Evolutionary conservation across 441 rosid species (phyloP).

Genomic region (Hura crepitans): DNA sequence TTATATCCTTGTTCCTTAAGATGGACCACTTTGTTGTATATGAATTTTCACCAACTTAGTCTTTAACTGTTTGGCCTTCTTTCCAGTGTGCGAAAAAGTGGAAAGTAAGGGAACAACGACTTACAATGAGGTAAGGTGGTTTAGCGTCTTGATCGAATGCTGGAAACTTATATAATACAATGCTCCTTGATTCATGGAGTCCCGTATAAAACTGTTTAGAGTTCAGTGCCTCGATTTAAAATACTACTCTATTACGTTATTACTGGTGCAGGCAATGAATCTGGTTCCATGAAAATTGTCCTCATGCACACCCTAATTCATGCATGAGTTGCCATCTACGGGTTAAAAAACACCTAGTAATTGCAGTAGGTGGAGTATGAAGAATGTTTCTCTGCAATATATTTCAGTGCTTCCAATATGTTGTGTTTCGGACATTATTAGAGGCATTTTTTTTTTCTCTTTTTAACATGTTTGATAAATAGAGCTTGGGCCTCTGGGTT

Average conservation of each 20-base stretch:
- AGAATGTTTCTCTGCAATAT: neutral
- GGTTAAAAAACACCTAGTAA: neutral
- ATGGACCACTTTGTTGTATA: neutral
- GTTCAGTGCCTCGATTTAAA: neutral
- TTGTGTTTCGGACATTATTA: neutral
- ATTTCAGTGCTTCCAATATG: neutral
- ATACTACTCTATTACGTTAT: neutral
- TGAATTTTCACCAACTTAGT: constrained; percentile 11
- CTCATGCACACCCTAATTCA: neutral
- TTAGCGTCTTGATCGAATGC: constrained; percentile 20
- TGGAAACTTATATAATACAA: neutral
- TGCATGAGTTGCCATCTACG: neutral
- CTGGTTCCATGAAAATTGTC: neutral
- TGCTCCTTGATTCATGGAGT: neutral
- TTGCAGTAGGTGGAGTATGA: constrained; percentile 1
- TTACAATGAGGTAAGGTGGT: constrained; percentile 84
- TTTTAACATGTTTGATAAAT: too few species aligned
- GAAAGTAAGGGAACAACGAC: constrained; percentile 99
- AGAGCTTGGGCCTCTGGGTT: neutral
- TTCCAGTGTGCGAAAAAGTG: constrained; percentile 92
- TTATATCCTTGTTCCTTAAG: neutral
- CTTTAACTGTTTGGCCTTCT: constrained; percentile 23
- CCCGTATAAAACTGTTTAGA: neutral
- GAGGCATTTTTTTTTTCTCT: neutral
- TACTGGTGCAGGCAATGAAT: neutral